Conservation (phyloP, 2,329 filamentous ascomycete genomes). For the Aureobasidium namibiae region DNA sequence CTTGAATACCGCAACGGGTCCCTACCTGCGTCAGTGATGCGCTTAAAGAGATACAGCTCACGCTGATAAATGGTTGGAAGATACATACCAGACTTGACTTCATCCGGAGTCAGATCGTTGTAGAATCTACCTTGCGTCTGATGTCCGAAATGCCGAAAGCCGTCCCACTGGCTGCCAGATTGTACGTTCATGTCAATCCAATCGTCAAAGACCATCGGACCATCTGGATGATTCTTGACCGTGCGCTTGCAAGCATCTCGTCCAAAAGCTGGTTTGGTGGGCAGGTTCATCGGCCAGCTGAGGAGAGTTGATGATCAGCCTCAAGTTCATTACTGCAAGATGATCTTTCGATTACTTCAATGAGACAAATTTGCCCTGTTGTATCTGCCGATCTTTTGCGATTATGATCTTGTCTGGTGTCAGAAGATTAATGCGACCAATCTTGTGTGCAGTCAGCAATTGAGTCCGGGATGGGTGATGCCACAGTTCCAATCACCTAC, state of each 20-base stretch:
- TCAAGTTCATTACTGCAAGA: no score
- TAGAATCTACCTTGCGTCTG: constrained; percentile 32
- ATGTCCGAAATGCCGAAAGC: constrained; percentile 38
- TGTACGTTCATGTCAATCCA: constrained; percentile 42
- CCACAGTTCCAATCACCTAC: not conserved
- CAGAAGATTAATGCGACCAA: constrained; percentile 15
- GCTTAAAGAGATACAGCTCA: no score
- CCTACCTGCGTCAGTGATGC: not conserved
- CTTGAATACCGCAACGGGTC: not conserved
- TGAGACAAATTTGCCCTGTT: not conserved
- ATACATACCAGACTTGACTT: constrained; percentile 34
- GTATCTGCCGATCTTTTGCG: not conserved
- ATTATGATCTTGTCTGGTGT: not conserved
- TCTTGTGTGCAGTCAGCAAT: not conserved
- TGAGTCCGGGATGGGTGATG: no score
- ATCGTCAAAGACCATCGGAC: constrained; percentile 34
- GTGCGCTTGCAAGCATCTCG: constrained; percentile 47
- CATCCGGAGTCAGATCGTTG: constrained; percentile 32
- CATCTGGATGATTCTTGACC: constrained; percentile 36
- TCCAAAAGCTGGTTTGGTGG: constrained; percentile 23
- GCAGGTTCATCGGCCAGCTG: not conserved
- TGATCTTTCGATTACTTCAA: not conserved
- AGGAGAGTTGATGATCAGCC: not conserved
- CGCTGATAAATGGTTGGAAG: no score
- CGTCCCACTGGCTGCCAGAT: constrained; percentile 38